These are phyloP conservation scores for Rutstroemia sp. DNA, from an alignment of 2,329 filamentous ascomycete genomes.

Conservation along the genomic window DNA sequence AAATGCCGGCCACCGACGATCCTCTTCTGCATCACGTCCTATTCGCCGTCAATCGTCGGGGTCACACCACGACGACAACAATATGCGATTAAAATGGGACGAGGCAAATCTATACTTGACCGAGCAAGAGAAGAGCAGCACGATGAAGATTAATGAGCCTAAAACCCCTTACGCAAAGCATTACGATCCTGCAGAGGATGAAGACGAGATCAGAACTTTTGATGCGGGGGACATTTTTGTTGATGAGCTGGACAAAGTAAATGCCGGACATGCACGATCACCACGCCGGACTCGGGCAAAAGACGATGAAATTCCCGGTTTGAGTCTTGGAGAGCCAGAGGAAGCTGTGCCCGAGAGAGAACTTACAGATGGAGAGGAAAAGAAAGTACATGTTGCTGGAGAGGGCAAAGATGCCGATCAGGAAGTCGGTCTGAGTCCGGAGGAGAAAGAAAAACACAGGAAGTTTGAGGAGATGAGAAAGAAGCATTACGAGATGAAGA, in stretches of 20 bases:
- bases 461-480: slow-evolving; percentile 88
- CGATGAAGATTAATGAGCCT: slow-evolving; percentile 98
- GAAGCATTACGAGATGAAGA: slow-evolving; percentile 98
- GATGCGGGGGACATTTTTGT: slow-evolving; percentile 66
- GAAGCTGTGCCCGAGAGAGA: slow-evolving; percentile 52
- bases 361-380: slow-evolving; percentile 43
- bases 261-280: not conserved
- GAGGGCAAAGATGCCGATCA: slow-evolving; percentile 44
- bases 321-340: slow-evolving; percentile 90
- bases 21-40: slow-evolving; percentile 66
- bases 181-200: slow-evolving; percentile 85
- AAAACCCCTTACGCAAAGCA: slow-evolving; percentile 95
- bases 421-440: slow-evolving; percentile 50
- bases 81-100: slow-evolving; percentile 88
- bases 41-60: slow-evolving; percentile 37
- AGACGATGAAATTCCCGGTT: slow-evolving; percentile 80
- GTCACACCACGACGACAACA: slow-evolving; percentile 39
- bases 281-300: slow-evolving; percentile 20
- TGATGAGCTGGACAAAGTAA: slow-evolving; percentile 52
- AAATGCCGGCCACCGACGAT: slow-evolving; percentile 84
- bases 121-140: slow-evolving; percentile 88
- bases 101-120: slow-evolving; percentile 96
- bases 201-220: slow-evolving; percentile 53
- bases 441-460: slow-evolving; percentile 84
- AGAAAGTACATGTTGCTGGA: slow-evolving; percentile 66